Base-by-base conservation (phyloP, 2,329 filamentous ascomycete species). In the Xylariaceae sp. region DNA sequence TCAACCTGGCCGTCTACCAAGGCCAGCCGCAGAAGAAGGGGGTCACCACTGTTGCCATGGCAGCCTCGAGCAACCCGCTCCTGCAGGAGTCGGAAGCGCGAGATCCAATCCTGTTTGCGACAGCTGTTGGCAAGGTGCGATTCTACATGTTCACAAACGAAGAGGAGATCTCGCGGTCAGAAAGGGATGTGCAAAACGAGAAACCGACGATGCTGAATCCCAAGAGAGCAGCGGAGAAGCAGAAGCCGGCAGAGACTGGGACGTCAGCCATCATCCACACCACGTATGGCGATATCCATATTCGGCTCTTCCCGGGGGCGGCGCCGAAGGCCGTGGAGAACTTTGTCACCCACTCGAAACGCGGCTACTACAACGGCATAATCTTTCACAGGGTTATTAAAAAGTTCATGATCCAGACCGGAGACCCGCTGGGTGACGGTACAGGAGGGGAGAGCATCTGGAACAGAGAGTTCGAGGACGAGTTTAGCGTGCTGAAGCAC, bases 71-170 rank as follows among this genome's bases (percentile, higher is more conserved):
- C 49, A 98, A 98, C 56, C 92, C 93, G 0, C 72, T 98, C 1
- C 72, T 98, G 3, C 85, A 92, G 53, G 89, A 95, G 65, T 86
- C 92, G 2, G 90, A 95, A 60, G 77, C 79, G 14, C 75, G 89
- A 40, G 92, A 98, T 55, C 89, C 93, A 0, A 90, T 96, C 53
- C 68, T 98, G 6, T 74, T 93, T 28, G 72, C 76, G 8, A 96
- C 92, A 0, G 90, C 80, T 1, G 80, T 84, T 29, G 83, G 80
- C 42, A 96, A 94, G 61, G 76, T 83, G 18, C 83, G 93, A 25
- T 98, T 98, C 64, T 98, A 95, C 70, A 88, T 96, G 78, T 98
- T 95, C 60, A 94, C 86, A 22, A 94, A 95, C 57, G 84, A 94
- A 24, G 75, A 80, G 23, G 83, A 87, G 16, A 72, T 92, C 32